Base-by-base conservation (phyloP, 176 grass and related monocot species). In the Oryza coarctata region DNA sequence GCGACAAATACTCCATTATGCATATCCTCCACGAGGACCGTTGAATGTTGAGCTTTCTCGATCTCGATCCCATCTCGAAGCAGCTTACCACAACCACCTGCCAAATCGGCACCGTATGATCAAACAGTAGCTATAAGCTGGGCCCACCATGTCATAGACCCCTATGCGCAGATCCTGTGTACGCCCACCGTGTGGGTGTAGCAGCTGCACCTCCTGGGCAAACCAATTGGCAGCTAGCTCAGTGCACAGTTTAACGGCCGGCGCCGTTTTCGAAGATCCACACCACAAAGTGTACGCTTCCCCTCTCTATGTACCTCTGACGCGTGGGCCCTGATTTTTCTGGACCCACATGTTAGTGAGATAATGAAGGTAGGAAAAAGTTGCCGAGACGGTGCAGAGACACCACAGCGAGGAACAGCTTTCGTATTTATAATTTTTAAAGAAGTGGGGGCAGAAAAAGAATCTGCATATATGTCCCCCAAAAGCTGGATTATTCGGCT, bases 181-280 rank as follows among this genome's bases (percentile, higher is more conserved):
- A 58, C 65, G 65, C 6, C 31, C 1, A 1, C 3, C 0, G 65
- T 23, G 82, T 43, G 57, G 6, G 29, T 57, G 66, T 82, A 86
- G 87, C 65, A 13, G 1, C 5, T 11, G 7, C 13, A 12, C 61
- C 43, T 47, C 49, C 20, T 25, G 63, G 39, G 76, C 77, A 38
- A 55, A 27, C 77, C 77, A 70, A 71, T 65, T 77, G 58, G 44
- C 43, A 32, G 43, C 9, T 78, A 77, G 40, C 67, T 14, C 80
- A 65, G 9, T 6, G 70, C 61, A 85, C 78, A 85, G 78, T 30
- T 28, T 89, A 86, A 89, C 83, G 58, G 35, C 66, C 78, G 79
- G 67, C 73, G 67, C 4, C 44, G 34, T 70, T 36, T 28, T 60
- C 83, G 22, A 77, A 61, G 52, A 76, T 0, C 1, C 23, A 2